Evolutionary conservation across 371 early-diverging fungal genomes (phyloP).

Genomic region (Mucor piriformis): DNA sequence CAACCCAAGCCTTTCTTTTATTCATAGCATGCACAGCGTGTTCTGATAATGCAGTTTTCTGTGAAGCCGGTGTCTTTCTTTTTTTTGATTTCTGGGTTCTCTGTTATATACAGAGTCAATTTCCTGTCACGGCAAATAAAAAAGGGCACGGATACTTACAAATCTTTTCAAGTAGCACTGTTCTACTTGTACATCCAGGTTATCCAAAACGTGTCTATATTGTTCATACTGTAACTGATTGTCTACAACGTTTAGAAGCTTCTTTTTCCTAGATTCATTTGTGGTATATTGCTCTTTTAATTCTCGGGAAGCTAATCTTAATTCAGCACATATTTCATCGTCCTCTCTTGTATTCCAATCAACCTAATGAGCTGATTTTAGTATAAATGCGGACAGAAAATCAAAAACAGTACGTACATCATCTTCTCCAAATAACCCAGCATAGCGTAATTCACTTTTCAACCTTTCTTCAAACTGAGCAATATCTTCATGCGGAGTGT

Average conservation of each 20-base stretch:
- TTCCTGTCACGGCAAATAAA: neutral
- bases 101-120: conserved; percentile 23
- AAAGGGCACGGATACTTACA: conserved; percentile 53
- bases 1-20: conserved; percentile 55
- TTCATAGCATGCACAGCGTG: conserved; percentile 58
- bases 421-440: conserved; percentile 82
- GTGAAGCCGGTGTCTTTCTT: conserved; percentile 61
- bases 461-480: conserved; percentile 79
- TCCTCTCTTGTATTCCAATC: conserved; percentile 78
- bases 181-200: conserved; percentile 85
- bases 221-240: conserved; percentile 87
- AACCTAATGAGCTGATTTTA: conserved; percentile 40
- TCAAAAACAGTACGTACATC: conserved; percentile 56
- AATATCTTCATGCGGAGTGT: conserved; percentile 32
- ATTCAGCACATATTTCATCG: conserved; percentile 83
- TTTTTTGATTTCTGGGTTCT: conserved; percentile 77
- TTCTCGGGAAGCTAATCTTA: conserved; percentile 69
- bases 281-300: conserved; percentile 71
- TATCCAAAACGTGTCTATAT: conserved; percentile 85
- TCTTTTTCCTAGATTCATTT: conserved; percentile 71
- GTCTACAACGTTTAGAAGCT: conserved; percentile 69
- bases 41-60: conserved; percentile 55
- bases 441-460: conserved; percentile 77
- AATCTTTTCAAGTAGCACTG: conserved; percentile 82
- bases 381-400: neutral